Percentiles rank a stretch among this genome's conserved stretches.
Evolutionary conservation across 2,329 filamentous ascomycete genomes (phyloP).

Genomic region (Aureobasidium sp.): DNA sequence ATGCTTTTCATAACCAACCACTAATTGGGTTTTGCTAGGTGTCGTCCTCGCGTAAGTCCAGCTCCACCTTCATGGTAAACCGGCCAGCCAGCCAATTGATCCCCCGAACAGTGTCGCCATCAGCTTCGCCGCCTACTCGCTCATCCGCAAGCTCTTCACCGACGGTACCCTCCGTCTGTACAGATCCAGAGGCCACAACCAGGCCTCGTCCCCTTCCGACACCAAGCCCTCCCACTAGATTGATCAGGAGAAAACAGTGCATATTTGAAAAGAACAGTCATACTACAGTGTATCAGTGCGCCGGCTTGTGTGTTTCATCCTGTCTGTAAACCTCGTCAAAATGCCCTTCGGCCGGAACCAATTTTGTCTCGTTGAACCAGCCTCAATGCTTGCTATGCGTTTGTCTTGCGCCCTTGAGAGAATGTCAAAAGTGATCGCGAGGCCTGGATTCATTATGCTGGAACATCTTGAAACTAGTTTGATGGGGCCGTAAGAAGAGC

Average conservation of each 20-base stretch:
- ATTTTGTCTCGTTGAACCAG: not conserved
- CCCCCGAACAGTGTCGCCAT: slow-evolving; percentile 53
- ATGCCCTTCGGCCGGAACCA: not conserved
- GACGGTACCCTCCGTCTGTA: slow-evolving; percentile 77
- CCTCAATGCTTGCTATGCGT: not conserved
- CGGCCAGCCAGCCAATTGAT: slow-evolving; percentile 16
- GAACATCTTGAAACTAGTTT: too few relatives aligned
- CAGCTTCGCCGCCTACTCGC: slow-evolving; percentile 73
- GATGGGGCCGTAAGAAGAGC: too few relatives aligned
- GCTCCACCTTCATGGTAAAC: not conserved
- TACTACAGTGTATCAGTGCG: not conserved
- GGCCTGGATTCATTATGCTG: too few relatives aligned
- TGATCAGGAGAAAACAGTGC: slow-evolving; percentile 7
- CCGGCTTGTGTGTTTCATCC: not conserved
- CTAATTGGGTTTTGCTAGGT: slow-evolving; percentile 45
- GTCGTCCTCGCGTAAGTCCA: slow-evolving; percentile 72
- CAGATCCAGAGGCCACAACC: slow-evolving; percentile 19
- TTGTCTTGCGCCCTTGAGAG: too few relatives aligned
- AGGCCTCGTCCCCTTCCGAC: slow-evolving; percentile 17
- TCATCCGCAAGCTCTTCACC: slow-evolving; percentile 70
- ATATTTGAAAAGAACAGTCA: not conserved
- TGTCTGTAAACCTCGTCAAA: not conserved
- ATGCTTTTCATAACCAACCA: not conserved
- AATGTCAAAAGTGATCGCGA: too few relatives aligned
- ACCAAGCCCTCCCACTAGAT: slow-evolving; percentile 17